Base-by-base conservation (phyloP, 345 rosid genomes). In the Arabis alpina region DNA sequence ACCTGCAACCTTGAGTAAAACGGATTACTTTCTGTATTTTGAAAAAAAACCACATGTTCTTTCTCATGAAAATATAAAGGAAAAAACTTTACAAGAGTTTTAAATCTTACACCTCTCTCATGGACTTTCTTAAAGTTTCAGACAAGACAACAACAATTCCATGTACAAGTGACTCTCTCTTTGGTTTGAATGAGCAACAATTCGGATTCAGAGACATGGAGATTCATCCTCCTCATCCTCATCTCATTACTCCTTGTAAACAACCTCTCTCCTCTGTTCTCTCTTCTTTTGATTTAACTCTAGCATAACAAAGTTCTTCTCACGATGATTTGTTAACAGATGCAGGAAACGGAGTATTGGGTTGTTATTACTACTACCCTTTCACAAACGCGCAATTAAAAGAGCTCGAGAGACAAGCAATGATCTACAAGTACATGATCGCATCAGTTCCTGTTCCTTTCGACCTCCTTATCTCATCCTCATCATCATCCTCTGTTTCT, bases 391-490 rank as follows among this genome's bases (percentile, higher is more conserved):
- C 88, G 25, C 99, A 94, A 80, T 69, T 83, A 76, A 83, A 82
- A 43, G 99, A 94, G 80, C 83, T 94, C 3, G 86, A 85, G 83
- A 88, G 91, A 63, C 99, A 94, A 79, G 90, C 92, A 9, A 81
- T 88, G 84, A 85, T 94, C 30, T 89, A 77, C 81, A 91, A 88
- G 80, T 84, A 83, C 86, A 82, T 94, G 93, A 78, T 83, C 82
- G 93, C 95, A 23, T 86, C 91, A 39, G 42, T 81, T 74, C 90
- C 97, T n/a, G 86, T 94, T 47, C 99, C 99, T 53, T 76, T 75
- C 51, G 84, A 94, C 47, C 89, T 91, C 42, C 87, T 94, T 61
- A 69, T 76, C 23, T 19, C 23, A 19, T n/a, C n/a, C 15, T 67
- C 77, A 41, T 77, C 75, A 14, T 13, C 77, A 13, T 56, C 82